Evolutionary conservation across 2,329 filamentous ascomycete genomes (phyloP), one percentile per base, ranked within the genome.

Genomic region (Fusarium sp.): DNA sequence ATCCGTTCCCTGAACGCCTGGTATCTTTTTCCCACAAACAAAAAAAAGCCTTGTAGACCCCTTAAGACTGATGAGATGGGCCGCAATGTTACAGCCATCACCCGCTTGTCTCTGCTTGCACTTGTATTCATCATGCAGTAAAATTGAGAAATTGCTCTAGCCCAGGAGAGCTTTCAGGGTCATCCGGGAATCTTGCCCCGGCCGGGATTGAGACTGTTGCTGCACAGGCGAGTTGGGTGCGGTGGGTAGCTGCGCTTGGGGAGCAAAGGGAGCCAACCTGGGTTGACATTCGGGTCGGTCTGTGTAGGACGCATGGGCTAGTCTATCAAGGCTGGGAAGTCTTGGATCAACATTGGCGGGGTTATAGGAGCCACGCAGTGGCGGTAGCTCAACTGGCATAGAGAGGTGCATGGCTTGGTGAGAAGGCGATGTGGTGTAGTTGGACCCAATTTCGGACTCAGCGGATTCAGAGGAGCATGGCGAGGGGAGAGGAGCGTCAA

Each of bases 361-460:
- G 52, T 42, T 25, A 17, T 47, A 37, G 15, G 45, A 37, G 15
- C 18, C 47, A 40, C 69, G 72, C 5, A 79, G 73, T 1, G 76
- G 78, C 29, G 83, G 82, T n/a, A 85, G 74, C 55, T 81, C 80
- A 37, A 82, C 75, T 2, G 80, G 79, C 13, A 78, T 72, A 78
- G 76, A 55, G 79, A 73, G 51, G 75, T 48, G 78, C 58, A 66
- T 74, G 80, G 71, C 58, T 36, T 64, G 74, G 74, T 80, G 72
- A 17, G 74, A 17, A n/a, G 88, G 87, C 13, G 89, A 90, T 29
- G 84, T 84, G 6, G 88, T 88, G 74, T 87, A 87, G 56, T 86
- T 83, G 3, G 89, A 90, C 65, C 86, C 85, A 27, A 82, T 81
- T 76, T 96, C 92, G 1, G 91, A 93, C 48, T 83, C 80, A 4